phyloP scores from a whole-genome alignment of 2,329 filamentous ascomycete genomes.

The Westerdykella sp. region DNA sequence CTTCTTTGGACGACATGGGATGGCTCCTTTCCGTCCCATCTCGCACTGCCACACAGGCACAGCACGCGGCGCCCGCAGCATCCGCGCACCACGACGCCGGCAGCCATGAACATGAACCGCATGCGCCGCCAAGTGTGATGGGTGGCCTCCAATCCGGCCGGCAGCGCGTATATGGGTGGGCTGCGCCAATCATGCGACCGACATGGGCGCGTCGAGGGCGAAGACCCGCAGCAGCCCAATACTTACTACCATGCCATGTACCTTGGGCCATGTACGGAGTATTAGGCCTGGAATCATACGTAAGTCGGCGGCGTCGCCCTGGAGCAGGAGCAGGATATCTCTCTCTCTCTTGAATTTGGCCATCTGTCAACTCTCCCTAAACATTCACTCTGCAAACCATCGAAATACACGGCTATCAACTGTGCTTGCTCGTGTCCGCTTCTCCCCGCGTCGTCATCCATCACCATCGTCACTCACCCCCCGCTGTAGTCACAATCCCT shows the following conservation, averaged over 20 bases:
- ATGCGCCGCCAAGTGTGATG: slow-evolving; percentile 33
- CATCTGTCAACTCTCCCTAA: too few relatives aligned
- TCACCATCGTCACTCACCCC: background rate
- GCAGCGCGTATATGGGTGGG: slow-evolving; percentile 22
- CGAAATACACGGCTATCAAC: too few relatives aligned
- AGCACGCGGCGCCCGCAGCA: background rate
- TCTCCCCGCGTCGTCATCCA: slow-evolving; percentile 2
- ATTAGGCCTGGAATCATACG: slow-evolving; percentile 11
- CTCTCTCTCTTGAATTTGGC: too few relatives aligned
- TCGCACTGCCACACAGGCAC: background rate
- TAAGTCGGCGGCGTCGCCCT: slow-evolving; percentile 20
- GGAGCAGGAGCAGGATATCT: slow-evolving; percentile 6
- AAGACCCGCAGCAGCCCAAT: slow-evolving; percentile 21
- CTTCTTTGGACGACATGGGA: too few relatives aligned
- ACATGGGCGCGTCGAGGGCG: slow-evolving; percentile 4
- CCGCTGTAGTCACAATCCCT: background rate
- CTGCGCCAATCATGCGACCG: slow-evolving; percentile 5
- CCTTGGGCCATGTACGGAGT: too few relatives aligned
- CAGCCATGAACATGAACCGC: background rate
- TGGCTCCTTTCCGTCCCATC: too few relatives aligned
- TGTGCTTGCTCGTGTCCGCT: too few relatives aligned
- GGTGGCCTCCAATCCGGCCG: slow-evolving; percentile 22
- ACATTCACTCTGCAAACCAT: too few relatives aligned
- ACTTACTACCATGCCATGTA: slow-evolving; percentile 5
- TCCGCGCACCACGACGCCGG: background rate